Conservation (phyloP, 73 alveolate genomes). For the Tetrahymena elliotti region DNA sequence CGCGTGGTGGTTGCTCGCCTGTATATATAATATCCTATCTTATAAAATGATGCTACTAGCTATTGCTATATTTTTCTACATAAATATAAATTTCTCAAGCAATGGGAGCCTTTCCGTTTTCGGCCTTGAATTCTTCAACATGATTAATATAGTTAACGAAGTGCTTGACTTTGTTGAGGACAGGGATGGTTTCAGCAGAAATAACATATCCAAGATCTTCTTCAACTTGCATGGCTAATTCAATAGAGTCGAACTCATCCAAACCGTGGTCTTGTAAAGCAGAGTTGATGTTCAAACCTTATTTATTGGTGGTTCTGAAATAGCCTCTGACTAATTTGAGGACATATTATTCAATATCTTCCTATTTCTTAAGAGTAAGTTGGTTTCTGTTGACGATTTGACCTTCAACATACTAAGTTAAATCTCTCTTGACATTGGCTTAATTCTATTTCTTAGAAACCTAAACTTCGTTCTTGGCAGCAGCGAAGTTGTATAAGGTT, state of each 20-base stretch:
- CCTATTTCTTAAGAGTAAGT: slow-evolving; percentile 51
- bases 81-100: slow-evolving; percentile 28
- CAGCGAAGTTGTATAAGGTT: background rate
- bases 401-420: slow-evolving; percentile 22
- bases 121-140: slow-evolving; percentile 61
- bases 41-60: background rate
- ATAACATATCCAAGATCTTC: slow-evolving; percentile 74
- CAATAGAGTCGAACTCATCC: slow-evolving; percentile 65
- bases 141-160: slow-evolving; percentile 64
- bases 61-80: background rate
- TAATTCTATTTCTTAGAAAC: background rate
- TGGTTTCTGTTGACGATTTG: slow-evolving; percentile 22
- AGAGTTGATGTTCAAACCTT: slow-evolving; percentile 51
- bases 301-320: slow-evolving; percentile 71
- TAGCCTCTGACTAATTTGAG: slow-evolving; percentile 48
- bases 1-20: background rate
- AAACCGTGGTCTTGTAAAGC: slow-evolving; percentile 62
- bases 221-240: slow-evolving; percentile 65
- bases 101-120: slow-evolving; percentile 19
- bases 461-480: background rate
- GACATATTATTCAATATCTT: slow-evolving; percentile 63
- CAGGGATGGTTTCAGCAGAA: slow-evolving; percentile 72
- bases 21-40: background rate
- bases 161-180: slow-evolving; percentile 68
- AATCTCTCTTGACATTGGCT: background rate